phyloP scores from a whole-genome alignment of 768 basidiomycete species.

The Coprinellus micaceus region DNA sequence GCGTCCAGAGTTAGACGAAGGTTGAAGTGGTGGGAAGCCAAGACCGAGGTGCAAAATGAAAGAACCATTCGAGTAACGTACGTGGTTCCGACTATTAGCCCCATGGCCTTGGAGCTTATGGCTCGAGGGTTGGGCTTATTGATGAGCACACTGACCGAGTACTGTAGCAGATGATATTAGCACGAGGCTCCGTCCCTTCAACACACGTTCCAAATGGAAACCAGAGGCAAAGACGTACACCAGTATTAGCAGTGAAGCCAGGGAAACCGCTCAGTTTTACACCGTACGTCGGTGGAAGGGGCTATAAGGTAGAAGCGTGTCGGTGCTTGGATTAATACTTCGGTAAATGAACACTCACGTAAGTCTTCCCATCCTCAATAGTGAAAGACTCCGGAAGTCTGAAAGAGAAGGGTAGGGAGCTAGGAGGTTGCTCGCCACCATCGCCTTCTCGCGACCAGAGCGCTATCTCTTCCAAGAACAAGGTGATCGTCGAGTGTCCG shows the following conservation, averaged over 20 bases:
- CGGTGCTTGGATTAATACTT: too few species aligned
- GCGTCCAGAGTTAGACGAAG: too few species aligned
- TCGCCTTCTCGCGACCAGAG: conserved; percentile 56
- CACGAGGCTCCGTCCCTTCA: not conserved
- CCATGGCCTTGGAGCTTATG: conserved; percentile 51
- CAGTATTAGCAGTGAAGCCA: conserved; percentile 64
- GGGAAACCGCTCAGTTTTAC: conserved; percentile 69
- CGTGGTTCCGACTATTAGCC: conserved; percentile 50
- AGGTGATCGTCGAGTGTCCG: conserved; percentile 48
- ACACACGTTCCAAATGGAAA: not conserved
- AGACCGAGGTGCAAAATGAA: not conserved
- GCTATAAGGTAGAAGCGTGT: conserved; percentile 42
- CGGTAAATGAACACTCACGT: not conserved
- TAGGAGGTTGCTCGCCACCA: conserved; percentile 50
- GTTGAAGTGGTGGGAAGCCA: conserved; percentile 5
- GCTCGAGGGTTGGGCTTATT: conserved; percentile 44
- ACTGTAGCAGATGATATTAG: conserved; percentile 34
- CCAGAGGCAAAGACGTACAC: conserved; percentile 27
- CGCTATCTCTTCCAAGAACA: conserved; percentile 49
- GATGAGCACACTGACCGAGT: conserved; percentile 52
- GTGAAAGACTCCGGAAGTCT: conserved; percentile 56
- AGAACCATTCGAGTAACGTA: conserved; percentile 36
- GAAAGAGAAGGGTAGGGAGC: conserved; percentile 49
- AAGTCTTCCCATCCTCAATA: conserved; percentile 45
- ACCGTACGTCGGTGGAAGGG: conserved; percentile 67